Base-by-base conservation (phyloP, 192 early-diverging fungal species). In the Spinellus fusiger region DNA sequence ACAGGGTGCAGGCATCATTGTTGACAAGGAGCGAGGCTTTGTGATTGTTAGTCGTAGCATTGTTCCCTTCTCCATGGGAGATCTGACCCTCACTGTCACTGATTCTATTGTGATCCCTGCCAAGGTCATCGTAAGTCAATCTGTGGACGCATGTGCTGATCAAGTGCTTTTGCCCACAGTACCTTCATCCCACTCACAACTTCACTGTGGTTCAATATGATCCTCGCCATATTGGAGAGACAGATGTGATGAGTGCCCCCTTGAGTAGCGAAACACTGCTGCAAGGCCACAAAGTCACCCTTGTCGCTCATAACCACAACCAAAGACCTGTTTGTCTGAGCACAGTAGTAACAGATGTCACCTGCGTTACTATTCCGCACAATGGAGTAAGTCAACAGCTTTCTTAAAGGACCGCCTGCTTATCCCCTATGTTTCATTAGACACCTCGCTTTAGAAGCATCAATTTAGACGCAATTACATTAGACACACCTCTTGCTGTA, bases 171-270 rank as follows among this genome's bases (percentile, higher is more conserved):
- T 6, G 5, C 15, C 6, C 37, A 6, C 49, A 73, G 37, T 94
- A 89, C 63, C 54, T 90, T 38, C 95, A 97, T 50, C 95, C 95
- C n/a, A 89, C 85, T 0, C 88, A 93, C 65, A 95, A 93, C 73
- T 87, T 93, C 70, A 85, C 89, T 5, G 80, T 97, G 48, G 62
- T 94, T 8, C 79, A 81, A 44, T 97, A 92, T 70, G 88, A 97
- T 66, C 89, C 95, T 22, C 71, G 61, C 37, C 78, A 81, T 29
- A 73, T 94, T 58, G 92, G 89, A 33, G 74, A 81, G 8, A 92
- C 88, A 9, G 82, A 90, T 32, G 83, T 95, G 7, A 59, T 74
- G 32, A 73, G 79, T 16, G 83, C 85, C 20, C 74, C 77, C 18
- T 62, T 93, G 16, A 87, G 83, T 25, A 69, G 69, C 22, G 71